Base-by-base conservation (phyloP, 305 asterid species). In the Fraxinus albicans region DNA sequence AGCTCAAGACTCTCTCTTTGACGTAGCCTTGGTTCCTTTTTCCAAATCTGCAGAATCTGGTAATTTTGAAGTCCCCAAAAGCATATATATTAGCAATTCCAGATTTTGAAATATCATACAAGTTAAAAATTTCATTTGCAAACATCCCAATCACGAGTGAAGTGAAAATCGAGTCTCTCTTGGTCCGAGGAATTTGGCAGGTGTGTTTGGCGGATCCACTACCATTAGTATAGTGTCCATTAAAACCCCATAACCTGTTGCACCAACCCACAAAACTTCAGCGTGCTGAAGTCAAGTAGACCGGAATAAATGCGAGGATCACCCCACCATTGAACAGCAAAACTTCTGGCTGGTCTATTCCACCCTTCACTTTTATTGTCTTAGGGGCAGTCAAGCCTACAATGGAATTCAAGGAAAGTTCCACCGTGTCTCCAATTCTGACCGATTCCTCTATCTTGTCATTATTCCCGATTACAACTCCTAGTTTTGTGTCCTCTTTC, bases 21-120 rank as follows among this genome's bases (percentile, higher is more conserved):
- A 70, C 35, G 80, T 89, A 4, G 80, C 77, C 85, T 77, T 84
- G 77, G 81, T 80, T 81, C 88, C 79, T 88, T 84, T 86, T 73
- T 88, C 92, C 78, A 81, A 83, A 55, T 91, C 83, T 34, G 80
- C 73, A 74, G 93, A 81, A 86, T 92, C 94, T 19, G 83, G 75
- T 84, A 87, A 79, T 82, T 87, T 90, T 58, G 91, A 88, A 81
- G 87, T 25, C 84, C 80, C 93, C 91, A 77, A 90, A 89, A 82
- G 90, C 84, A 84, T 94, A 98, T 81, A 82, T 42, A 47, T 86
- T 73, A 21, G 90, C 81, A 84, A 86, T 76, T 47, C 60, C 19
- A 13, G 19, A 47, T 47, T 47, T 13, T 47, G 7, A 47, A 47
- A 47, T 47, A 15, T 13, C 60, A 47, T 47, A 13, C 60, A 13